Conservation (phyloP, 306 rosid species). For the Prunus dulcis region DNA sequence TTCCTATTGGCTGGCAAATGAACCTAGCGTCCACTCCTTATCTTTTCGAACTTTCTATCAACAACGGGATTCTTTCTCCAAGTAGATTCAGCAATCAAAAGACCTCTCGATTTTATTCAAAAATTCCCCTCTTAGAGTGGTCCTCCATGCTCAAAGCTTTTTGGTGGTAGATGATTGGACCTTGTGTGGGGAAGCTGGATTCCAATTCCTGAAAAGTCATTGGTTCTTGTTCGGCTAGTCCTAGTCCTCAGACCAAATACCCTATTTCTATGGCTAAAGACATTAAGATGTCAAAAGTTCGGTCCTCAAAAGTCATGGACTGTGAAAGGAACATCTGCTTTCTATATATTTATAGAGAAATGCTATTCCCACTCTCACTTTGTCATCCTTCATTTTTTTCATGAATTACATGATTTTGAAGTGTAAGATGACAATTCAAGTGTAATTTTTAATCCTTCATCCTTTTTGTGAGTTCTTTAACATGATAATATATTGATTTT, state of each 20-base stretch:
- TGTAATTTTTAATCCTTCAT: no score
- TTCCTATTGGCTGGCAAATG: slow-evolving; percentile 6
- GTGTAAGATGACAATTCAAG: not conserved
- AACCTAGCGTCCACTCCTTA: slow-evolving; percentile 18
- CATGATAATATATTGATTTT: no score
- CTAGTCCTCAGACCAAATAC: not conserved
- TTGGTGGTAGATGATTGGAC: slow-evolving; percentile 23
- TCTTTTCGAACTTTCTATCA: slow-evolving; percentile 24
- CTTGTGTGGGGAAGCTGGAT: not conserved
- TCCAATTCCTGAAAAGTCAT: not conserved
- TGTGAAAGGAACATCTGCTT: not conserved
- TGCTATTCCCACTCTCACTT: not conserved
- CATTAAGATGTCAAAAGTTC: not conserved
- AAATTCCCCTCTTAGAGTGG: slow-evolving; percentile 25
- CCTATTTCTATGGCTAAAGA: not conserved
- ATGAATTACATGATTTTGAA: no score
- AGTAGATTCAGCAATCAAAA: slow-evolving; percentile 17
- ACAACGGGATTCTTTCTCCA: slow-evolving; percentile 8
- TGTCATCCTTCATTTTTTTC: not conserved
- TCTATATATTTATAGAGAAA: not conserved
- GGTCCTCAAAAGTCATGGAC: not conserved
- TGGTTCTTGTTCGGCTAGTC: not conserved
- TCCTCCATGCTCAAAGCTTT: not conserved
- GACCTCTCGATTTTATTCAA: slow-evolving; percentile 2
- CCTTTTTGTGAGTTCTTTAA: no score